Conservation (phyloP, 805 yeast species). For the Barnettozyma populi region DNA sequence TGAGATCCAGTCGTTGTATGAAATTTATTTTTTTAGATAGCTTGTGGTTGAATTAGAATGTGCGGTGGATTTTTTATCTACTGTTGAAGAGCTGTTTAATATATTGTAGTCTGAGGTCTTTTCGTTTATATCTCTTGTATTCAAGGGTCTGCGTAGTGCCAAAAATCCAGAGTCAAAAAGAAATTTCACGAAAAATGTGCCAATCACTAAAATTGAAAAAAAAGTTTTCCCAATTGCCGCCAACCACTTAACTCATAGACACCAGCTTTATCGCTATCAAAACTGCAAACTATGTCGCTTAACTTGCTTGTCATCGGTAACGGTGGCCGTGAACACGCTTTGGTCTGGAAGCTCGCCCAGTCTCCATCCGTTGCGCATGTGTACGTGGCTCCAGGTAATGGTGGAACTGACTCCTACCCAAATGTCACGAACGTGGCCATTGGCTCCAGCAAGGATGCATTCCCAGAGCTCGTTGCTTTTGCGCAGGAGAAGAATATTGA, state of each 20-base stretch:
- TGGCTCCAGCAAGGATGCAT: slow-evolving; percentile 63
- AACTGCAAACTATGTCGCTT: slow-evolving; percentile 26
- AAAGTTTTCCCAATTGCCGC: not conserved
- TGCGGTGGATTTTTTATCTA: not conserved
- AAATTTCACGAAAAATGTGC: slow-evolving; percentile 3
- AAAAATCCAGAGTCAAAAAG: slow-evolving; percentile 5
- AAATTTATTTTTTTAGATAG: not conserved
- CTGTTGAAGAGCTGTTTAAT: not conserved
- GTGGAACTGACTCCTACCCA: slow-evolving; percentile 64
- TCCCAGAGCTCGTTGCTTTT: slow-evolving; percentile 63
- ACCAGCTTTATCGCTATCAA: not conserved
- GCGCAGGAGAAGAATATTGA: slow-evolving; percentile 62
- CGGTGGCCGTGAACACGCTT: slow-evolving; percentile 99
- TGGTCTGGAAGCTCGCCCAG: slow-evolving; percentile 85
- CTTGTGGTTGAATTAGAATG: not conserved
- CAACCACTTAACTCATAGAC: not conserved
- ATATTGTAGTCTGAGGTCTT: not conserved
- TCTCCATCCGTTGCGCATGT: slow-evolving; percentile 66
- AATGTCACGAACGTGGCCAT: slow-evolving; percentile 66
- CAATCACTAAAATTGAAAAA: slow-evolving; percentile 2
- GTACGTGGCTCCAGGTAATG: slow-evolving; percentile 95
- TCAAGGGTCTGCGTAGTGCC: not conserved
- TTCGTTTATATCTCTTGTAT: not conserved
- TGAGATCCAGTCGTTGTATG: not conserved
- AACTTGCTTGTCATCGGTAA: slow-evolving; percentile 86